Evolutionary conservation across 306 rosid genomes (phyloP).

Genomic region (Corylus heterophylla): DNA sequence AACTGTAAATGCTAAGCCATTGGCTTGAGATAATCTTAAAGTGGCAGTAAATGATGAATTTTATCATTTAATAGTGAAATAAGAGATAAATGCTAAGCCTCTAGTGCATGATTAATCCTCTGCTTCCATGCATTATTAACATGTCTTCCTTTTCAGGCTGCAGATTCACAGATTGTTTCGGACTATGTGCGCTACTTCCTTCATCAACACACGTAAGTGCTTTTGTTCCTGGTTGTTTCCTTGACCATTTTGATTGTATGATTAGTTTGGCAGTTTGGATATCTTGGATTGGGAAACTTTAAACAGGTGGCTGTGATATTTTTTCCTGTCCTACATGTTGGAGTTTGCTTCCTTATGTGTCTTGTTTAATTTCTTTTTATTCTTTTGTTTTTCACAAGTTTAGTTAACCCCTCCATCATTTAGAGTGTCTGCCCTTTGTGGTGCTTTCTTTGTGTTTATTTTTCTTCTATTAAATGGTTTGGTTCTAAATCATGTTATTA

Average conservation of each 20-base stretch:
- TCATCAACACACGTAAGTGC: constrained; percentile 86
- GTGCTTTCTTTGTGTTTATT: background rate
- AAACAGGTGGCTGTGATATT: background rate
- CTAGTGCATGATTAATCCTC: background rate
- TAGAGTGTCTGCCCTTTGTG: background rate
- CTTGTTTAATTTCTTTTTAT: background rate
- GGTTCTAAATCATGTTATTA: background rate
- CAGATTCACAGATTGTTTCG: constrained; percentile 91
- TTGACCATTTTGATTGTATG: background rate
- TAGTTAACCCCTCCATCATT: background rate
- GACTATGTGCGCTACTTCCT: constrained; percentile 94
- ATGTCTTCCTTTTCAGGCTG: constrained; percentile 63
- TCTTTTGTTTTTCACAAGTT: background rate
- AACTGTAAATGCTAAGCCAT: no score
- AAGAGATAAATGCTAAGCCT: constrained; percentile 1
- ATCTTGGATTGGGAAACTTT: background rate
- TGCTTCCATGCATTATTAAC: constrained; percentile 10
- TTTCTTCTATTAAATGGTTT: background rate
- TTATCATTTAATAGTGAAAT: background rate
- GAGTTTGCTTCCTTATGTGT: background rate
- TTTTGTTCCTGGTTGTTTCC: constrained; percentile 4
- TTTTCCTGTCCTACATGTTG: no score
- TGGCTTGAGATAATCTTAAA: no score
- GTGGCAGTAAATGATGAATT: no score
- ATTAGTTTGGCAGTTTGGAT: constrained; percentile 5